phyloP scores from a whole-genome alignment of 306 rosid genomes.

The Neltuma alba region DNA sequence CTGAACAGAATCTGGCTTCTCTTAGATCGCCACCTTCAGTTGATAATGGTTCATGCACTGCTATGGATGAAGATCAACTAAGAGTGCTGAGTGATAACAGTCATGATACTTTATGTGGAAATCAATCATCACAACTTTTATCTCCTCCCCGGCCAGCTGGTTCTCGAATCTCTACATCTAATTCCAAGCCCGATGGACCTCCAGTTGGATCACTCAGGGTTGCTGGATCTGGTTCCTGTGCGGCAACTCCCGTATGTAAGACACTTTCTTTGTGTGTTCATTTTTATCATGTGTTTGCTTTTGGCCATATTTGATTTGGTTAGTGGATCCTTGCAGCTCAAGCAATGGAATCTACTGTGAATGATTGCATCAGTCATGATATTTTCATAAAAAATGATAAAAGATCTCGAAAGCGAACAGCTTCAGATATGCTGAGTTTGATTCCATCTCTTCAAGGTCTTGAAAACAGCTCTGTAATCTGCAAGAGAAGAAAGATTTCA shows the following conservation, averaged over 20 bases:
- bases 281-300: conserved; percentile 25
- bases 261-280: conserved; percentile 46
- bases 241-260: conserved; percentile 85
- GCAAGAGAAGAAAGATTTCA: conserved; percentile 70
- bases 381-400: conserved; percentile 58
- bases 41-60: conserved; percentile 59
- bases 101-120: conserved; percentile 64
- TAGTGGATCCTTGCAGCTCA: conserved; percentile 64
- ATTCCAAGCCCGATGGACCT: conserved; percentile 64
- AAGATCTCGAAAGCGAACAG: conserved; percentile 72
- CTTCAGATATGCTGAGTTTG: conserved; percentile 72
- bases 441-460: conserved; percentile 86
- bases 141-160: conserved; percentile 71
- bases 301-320: conserved; percentile 40
- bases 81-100: conserved; percentile 65
- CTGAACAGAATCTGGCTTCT: conserved; percentile 95
- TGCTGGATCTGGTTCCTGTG: conserved; percentile 66
- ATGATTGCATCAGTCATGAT: conserved; percentile 51
- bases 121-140: conserved; percentile 62
- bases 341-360: conserved; percentile 54
- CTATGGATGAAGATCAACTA: conserved; percentile 80
- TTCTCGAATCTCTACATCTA: conserved; percentile 54
- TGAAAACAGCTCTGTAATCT: conserved; percentile 46
- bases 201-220: conserved; percentile 57
- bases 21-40: conserved; percentile 70